These are phyloP conservation scores for Exsudoporus frostii DNA, from an alignment of 768 basidiomycete genomes.

Conservation along the genomic window DNA sequence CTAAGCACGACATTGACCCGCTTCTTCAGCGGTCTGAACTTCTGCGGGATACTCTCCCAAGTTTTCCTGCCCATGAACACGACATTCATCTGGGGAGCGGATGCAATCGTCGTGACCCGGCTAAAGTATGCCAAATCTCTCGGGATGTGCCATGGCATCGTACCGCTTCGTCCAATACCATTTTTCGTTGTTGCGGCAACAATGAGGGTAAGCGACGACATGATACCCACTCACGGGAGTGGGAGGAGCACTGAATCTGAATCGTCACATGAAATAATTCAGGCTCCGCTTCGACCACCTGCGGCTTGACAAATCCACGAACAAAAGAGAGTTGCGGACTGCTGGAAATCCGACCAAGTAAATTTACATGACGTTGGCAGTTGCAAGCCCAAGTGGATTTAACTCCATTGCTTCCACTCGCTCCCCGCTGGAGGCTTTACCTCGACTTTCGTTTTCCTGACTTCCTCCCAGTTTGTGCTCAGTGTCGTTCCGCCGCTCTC, in stretches of 20 bases:
- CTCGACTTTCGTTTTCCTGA: slow-evolving; percentile 63
- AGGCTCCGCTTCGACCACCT: too few relatives aligned
- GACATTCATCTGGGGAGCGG: slow-evolving; percentile 57
- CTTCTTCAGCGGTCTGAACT: slow-evolving; percentile 74
- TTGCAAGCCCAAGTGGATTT: background rate
- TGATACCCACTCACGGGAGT: slow-evolving; percentile 25
- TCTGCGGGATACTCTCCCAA: slow-evolving; percentile 93
- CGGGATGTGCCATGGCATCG: slow-evolving; percentile 85
- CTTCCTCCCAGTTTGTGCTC: slow-evolving; percentile 95
- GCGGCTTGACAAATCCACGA: too few relatives aligned
- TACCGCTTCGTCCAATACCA: slow-evolving; percentile 78
- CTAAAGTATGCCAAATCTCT: slow-evolving; percentile 93
- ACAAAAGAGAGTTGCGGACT: too few relatives aligned
- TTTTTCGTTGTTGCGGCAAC: slow-evolving; percentile 86
- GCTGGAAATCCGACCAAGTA: background rate
- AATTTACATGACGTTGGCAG: background rate
- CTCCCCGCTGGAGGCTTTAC: slow-evolving; percentile 83
- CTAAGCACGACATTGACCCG: slow-evolving; percentile 79
- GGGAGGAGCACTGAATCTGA: too few relatives aligned
- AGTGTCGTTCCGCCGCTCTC: slow-evolving; percentile 95
- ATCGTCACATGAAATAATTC: too few relatives aligned
- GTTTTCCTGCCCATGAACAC: slow-evolving; percentile 96
- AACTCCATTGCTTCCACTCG: slow-evolving; percentile 81
- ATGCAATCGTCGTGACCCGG: slow-evolving; percentile 64
- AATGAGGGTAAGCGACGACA: slow-evolving; percentile 81